Evolutionary conservation across 768 basidiomycete species (phyloP).

Genomic region (Russula lepida): DNA sequence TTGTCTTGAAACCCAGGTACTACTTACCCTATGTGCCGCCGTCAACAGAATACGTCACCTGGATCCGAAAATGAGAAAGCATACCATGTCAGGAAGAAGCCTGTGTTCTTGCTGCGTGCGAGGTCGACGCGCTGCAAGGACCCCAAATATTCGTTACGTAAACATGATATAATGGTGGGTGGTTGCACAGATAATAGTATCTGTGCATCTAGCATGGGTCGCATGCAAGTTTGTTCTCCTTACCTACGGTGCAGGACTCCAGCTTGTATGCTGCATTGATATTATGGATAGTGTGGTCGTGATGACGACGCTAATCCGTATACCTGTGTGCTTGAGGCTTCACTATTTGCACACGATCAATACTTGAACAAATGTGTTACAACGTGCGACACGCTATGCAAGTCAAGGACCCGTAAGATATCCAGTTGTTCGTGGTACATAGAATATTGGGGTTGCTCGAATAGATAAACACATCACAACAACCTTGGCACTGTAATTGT

Average conservation of each 20-base stretch:
- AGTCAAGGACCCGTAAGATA: not conserved
- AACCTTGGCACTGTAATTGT: conserved; percentile 2
- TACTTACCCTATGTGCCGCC: not conserved
- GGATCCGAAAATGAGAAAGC: not conserved
- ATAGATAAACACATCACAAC: not conserved
- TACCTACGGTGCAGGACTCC: no score
- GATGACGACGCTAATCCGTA: not conserved
- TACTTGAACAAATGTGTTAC: not conserved
- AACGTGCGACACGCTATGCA: not conserved
- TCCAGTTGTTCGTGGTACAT: not conserved
- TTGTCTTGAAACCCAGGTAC: not conserved
- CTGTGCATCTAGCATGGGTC: no score
- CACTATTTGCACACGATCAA: not conserved
- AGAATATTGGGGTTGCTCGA: not conserved
- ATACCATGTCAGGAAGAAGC: not conserved
- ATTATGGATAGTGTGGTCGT: not conserved
- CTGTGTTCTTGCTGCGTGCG: not conserved
- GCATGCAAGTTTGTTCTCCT: no score
- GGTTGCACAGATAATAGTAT: no score
- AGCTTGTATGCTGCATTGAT: not conserved
- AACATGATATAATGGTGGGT: no score
- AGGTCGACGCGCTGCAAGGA: not conserved
- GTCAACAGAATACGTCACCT: not conserved
- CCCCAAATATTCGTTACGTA: not conserved
- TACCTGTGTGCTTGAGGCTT: not conserved